Conservation (phyloP, 1,284 basidiomycete genomes). For the Peniophora sp. region DNA sequence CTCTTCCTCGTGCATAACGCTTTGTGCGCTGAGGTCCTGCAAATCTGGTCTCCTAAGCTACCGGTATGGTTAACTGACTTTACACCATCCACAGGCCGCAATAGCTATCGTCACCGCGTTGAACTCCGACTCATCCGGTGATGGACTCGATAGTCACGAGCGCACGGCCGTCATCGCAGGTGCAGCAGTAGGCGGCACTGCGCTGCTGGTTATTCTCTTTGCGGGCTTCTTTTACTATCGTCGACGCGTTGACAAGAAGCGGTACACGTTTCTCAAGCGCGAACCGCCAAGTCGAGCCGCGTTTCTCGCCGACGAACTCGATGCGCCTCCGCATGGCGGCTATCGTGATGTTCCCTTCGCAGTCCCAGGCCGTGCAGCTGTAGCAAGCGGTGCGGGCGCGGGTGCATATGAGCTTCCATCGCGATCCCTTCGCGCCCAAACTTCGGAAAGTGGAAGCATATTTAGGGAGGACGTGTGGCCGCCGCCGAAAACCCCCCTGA, state of each 20-base stretch:
- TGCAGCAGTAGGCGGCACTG: conserved; percentile 33
- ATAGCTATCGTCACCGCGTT: conserved; percentile 20
- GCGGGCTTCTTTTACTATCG: conserved; percentile 32
- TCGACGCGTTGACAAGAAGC: conserved; percentile 31
- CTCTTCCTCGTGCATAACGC: neutral
- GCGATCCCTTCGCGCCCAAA: conserved; percentile 31
- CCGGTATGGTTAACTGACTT: neutral
- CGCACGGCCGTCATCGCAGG: conserved; percentile 37
- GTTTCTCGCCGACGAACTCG: conserved; percentile 38
- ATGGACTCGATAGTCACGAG: conserved; percentile 3
- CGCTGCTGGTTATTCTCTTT: conserved; percentile 29
- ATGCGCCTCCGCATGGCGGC: conserved; percentile 8
- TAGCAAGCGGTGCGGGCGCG: conserved; percentile 5
- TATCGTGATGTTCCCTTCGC: conserved; percentile 26
- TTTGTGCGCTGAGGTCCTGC: neutral
- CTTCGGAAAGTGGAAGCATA: conserved; percentile 35
- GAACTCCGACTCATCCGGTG: neutral
- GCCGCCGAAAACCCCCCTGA: conserved; percentile 31
- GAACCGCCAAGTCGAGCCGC: conserved; percentile 27
- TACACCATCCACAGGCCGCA: conserved; percentile 8
- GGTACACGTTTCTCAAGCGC: conserved; percentile 26
- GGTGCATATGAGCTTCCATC: conserved; percentile 16
- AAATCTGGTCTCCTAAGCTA: neutral
- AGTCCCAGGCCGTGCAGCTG: conserved; percentile 12
- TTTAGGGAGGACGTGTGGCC: conserved; percentile 47